Percentiles rank a stretch among this genome's conserved stretches.
Conservation (phyloP, 176 grass and related monocot species). For the Miscanthus lutarioriparius region DNA sequence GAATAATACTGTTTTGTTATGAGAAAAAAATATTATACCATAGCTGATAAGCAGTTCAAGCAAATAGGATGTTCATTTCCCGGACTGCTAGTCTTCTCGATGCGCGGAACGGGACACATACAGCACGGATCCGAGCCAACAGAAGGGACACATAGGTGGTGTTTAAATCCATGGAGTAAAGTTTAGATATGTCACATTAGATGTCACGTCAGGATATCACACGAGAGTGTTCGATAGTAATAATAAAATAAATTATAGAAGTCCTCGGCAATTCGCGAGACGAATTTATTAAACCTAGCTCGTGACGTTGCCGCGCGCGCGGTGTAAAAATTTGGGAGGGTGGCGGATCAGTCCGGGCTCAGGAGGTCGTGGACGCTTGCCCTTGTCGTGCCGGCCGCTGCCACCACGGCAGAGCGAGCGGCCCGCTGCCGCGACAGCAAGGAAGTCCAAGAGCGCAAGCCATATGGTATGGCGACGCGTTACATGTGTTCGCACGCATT, state of each 20-base stretch:
- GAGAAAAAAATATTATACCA: too few relatives aligned
- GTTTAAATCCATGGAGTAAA: too few relatives aligned
- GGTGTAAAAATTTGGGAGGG: slow-evolving; percentile 13
- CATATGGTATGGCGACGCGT: slow-evolving; percentile 21
- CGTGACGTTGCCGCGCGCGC: not conserved
- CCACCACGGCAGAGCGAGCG: not conserved
- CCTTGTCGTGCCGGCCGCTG: slow-evolving; percentile 16
- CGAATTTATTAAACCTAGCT: too few relatives aligned
- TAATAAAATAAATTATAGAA: too few relatives aligned
- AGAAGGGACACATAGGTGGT: too few relatives aligned
- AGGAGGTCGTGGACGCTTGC: slow-evolving; percentile 18
- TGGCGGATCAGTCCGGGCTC: not conserved
- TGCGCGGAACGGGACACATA: slow-evolving; percentile 22
- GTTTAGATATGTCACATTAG: too few relatives aligned
- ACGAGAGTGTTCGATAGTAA: too few relatives aligned
- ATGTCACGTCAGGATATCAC: too few relatives aligned
- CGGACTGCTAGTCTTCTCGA: slow-evolving; percentile 39
- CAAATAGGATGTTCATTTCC: too few relatives aligned
- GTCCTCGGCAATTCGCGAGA: too few relatives aligned
- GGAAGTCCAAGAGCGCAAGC: slow-evolving; percentile 38
- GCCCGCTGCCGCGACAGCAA: slow-evolving; percentile 13
- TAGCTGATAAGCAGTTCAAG: too few relatives aligned
- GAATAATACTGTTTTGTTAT: too few relatives aligned
- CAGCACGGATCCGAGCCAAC: not conserved
- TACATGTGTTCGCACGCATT: not conserved